Evolutionary conservation across 1,284 basidiomycete species (phyloP).

Genomic region (Trichosporon ovoides): DNA sequence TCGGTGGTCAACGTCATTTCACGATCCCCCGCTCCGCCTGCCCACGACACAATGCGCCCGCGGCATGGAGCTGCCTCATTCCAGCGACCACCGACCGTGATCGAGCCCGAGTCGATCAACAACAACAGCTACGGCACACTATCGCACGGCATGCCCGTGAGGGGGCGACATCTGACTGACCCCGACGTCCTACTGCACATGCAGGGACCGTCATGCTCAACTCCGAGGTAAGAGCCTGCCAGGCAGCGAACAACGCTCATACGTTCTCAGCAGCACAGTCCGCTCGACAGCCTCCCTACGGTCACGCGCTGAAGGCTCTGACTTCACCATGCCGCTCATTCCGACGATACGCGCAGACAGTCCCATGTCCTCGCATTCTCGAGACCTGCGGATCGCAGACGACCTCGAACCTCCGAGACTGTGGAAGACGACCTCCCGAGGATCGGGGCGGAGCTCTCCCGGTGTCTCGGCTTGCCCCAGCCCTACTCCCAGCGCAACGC

Average conservation of each 20-base stretch:
- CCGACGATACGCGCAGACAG: not conserved
- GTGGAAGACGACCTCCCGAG: conserved; percentile 1
- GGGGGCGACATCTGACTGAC: not conserved
- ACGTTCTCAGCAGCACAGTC: not conserved
- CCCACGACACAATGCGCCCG: not conserved
- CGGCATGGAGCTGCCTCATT: not conserved
- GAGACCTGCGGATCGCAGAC: not conserved
- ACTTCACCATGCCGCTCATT: not conserved
- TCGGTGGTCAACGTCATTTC: not conserved
- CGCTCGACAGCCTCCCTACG: not conserved
- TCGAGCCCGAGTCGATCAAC: not conserved
- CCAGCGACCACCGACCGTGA: not conserved
- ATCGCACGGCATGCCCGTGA: not conserved
- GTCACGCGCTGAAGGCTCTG: not conserved
- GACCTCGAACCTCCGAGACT: not conserved
- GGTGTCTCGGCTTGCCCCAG: not conserved
- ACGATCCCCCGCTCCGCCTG: not conserved
- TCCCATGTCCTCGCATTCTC: not conserved
- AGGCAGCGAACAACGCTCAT: not conserved
- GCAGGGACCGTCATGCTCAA: not conserved
- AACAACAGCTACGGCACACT: not conserved
- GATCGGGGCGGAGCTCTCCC: not conserved
- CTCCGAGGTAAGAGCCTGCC: not conserved
- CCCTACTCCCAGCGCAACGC: not conserved
- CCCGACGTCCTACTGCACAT: not conserved